phyloP scores from a whole-genome alignment of 2,329 filamentous ascomycete genomes.

The Pseudopithomyces chartarum region DNA sequence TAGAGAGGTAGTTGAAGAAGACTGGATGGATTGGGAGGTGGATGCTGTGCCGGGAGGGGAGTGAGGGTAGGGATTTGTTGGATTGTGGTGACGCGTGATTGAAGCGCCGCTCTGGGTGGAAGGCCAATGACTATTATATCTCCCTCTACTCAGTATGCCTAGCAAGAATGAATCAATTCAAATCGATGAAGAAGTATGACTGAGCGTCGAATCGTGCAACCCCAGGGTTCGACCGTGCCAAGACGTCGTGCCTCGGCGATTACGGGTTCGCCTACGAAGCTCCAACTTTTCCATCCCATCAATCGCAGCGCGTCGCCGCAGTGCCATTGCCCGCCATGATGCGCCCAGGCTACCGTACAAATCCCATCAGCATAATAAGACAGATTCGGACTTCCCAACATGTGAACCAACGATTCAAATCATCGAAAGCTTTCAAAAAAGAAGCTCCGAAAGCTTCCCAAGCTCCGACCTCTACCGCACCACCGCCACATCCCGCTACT shows the following conservation, averaged over 20 bases:
- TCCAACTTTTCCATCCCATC: constrained; percentile 6
- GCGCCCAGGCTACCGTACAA: constrained; percentile 17
- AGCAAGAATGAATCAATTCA: neutral
- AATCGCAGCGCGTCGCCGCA: constrained; percentile 2
- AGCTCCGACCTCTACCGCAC: constrained; percentile 7
- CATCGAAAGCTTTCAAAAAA: neutral
- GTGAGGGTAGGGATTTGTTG: too few relatives aligned
- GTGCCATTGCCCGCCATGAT: constrained; percentile 22
- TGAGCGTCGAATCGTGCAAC: neutral
- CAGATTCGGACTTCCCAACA: neutral
- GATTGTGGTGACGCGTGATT: too few relatives aligned
- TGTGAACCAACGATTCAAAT: neutral
- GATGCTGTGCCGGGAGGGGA: too few relatives aligned
- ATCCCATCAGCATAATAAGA: constrained; percentile 1
- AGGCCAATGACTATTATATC: too few relatives aligned
- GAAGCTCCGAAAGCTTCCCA: constrained; percentile 1
- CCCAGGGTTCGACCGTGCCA: constrained; percentile 24
- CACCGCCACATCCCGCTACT: too few relatives aligned
- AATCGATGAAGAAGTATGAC: neutral
- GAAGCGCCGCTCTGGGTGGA: too few relatives aligned
- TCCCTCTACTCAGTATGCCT: too few relatives aligned
- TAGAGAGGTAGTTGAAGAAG: neutral
- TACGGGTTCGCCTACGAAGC: constrained; percentile 1
- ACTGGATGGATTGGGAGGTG: too few relatives aligned
- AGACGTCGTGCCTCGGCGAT: constrained; percentile 32